These are phyloP conservation scores for Piloderma croceum DNA, from an alignment of 768 basidiomycete species.

Conservation along the genomic window DNA sequence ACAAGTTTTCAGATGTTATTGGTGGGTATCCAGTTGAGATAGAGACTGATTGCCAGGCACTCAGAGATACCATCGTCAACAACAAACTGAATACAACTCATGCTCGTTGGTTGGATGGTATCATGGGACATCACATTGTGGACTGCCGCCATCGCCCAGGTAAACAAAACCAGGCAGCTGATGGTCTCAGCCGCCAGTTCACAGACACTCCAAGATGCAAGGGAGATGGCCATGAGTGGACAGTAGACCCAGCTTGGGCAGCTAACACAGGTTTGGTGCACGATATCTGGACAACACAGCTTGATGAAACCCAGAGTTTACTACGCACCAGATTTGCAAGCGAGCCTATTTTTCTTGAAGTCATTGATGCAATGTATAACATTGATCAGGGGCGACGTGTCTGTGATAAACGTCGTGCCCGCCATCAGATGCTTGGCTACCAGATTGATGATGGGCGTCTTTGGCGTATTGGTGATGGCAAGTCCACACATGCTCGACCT, in stretches of 20 bases:
- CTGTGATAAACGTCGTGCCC: no score
- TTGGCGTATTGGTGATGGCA: not conserved
- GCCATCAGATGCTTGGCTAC: slow-evolving; percentile 4
- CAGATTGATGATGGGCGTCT: slow-evolving; percentile 5
- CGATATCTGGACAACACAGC: no score
- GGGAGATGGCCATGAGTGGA: slow-evolving; percentile 28
- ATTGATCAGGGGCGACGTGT: slow-evolving; percentile 4
- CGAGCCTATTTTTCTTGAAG: no score
- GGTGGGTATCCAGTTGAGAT: slow-evolving; percentile 28
- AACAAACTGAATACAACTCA: slow-evolving; percentile 27
- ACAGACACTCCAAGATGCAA: slow-evolving; percentile 10
- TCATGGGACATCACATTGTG: slow-evolving; percentile 23
- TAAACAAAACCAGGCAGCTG: slow-evolving; percentile 20
- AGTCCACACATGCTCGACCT: not conserved
- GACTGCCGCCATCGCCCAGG: slow-evolving; percentile 19
- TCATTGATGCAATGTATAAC: no score
- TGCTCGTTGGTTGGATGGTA: slow-evolving; percentile 30
- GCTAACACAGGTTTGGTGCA: no score
- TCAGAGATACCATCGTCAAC: slow-evolving; percentile 25
- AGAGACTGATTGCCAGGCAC: no score
- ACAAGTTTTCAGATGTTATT: slow-evolving; percentile 26
- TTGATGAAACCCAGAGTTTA: no score
- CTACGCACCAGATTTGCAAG: no score
- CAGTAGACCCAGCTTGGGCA: no score
- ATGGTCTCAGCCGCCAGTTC: slow-evolving; percentile 24